Conservation (phyloP, 2,329 filamentous ascomycete genomes). For the Sarocladiaceae sp. region DNA sequence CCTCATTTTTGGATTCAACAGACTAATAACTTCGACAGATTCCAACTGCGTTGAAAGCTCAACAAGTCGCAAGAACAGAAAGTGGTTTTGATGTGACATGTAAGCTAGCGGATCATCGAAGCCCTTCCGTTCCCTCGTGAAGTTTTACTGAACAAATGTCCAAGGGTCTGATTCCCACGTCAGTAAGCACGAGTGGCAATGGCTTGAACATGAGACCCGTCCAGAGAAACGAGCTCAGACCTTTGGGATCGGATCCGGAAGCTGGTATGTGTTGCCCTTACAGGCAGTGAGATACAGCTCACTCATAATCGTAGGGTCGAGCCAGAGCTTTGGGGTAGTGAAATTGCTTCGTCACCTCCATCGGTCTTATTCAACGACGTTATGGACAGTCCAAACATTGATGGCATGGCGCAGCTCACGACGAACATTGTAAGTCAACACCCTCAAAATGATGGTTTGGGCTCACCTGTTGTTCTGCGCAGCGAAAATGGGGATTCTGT, state of each 20-base stretch:
- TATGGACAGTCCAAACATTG: constrained; percentile 43
- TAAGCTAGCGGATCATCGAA: constrained; percentile 17
- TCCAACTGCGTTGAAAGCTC: constrained; percentile 20
- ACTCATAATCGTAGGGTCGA: constrained; percentile 12
- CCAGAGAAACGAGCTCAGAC: constrained; percentile 28
- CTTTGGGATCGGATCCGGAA: neutral
- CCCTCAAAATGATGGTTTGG: no score
- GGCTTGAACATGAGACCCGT: constrained; percentile 24
- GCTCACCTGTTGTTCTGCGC: no score
- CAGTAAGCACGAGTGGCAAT: constrained; percentile 63
- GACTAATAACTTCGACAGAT: neutral
- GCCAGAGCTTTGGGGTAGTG: constrained; percentile 21
- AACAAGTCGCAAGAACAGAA: constrained; percentile 20
- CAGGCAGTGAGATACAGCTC: neutral
- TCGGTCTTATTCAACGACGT: constrained; percentile 56
- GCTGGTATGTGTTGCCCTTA: neutral
- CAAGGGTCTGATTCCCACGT: constrained; percentile 67
- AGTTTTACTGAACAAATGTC: neutral
- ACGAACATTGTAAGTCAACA: constrained; percentile 8
- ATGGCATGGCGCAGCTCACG: constrained; percentile 6
- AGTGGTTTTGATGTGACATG: constrained; percentile 30
- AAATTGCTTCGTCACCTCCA: constrained; percentile 45
- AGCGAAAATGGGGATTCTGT: constrained; percentile 70
- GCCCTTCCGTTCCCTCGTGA: neutral
- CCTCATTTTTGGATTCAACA: no score